Base-by-base conservation (phyloP, 1,284 basidiomycete species). In the Mycosarcoma mackinlayi region DNA sequence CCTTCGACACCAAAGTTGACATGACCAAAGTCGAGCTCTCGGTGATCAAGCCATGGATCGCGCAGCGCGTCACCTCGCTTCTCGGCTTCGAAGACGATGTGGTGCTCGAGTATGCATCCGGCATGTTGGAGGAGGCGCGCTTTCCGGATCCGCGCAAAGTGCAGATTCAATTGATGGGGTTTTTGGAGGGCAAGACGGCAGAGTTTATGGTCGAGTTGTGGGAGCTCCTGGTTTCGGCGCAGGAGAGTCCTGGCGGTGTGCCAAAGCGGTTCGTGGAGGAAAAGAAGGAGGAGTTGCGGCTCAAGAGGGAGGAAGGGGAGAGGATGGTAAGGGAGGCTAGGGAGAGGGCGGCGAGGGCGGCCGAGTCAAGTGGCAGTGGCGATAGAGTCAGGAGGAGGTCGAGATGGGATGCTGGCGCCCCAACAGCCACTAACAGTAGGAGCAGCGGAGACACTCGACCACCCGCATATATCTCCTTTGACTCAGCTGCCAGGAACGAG, bases 61-160 rank as follows among this genome's bases (percentile, higher is more conserved):
- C 92, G 5, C 92, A 92, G 84, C 92, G 92, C 80, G 89, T 96
- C 54, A 88, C 91, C 5, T 91, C 94, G 75, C 87, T 97, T 21
- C 88, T 95, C 34, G 93, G 93, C 6, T 89, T 98, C 48, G 95
- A 98, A 80, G 95, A 98, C 83, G 95, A 98, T 79, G 91, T 98
- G 34, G 91, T 98, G 27, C 90, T 96, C 24, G 95, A 98, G 83
- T 98, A 96, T 81, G 92, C 93, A 16, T 91, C 92, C 88, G 92
- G 92, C 19, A 86, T 97, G 40, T 85, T 98, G 7, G 95, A 98
- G 82, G 92, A 95, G 75, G 86, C 89, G 45, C 90, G 91, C n/a
- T 89, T 87, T 7, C 92, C 93, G 5, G 95, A 98, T 83, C 93
- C 94, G 6, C 90, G 89, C 83, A 93, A 91, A 85, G 93, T 98